A percentile compares a stretch with the other conserved stretches of the same genome.
These are phyloP conservation scores for Friedmanniomyces simplex DNA, from an alignment of 495 filamentous ascomycete genomes.

Conservation along the genomic window DNA sequence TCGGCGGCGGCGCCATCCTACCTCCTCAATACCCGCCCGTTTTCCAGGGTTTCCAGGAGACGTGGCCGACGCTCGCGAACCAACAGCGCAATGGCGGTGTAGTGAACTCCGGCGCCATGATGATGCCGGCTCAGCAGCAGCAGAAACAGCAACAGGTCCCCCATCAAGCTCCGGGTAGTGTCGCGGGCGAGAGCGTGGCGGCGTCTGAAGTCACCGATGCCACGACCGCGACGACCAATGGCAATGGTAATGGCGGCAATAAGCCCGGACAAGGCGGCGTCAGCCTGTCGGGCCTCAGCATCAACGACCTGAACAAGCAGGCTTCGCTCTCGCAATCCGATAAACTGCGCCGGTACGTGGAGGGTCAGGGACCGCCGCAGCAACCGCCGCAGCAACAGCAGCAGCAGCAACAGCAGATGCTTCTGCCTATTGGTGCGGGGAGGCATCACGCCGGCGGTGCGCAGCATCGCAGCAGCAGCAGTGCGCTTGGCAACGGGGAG, in stretches of 20 bases:
- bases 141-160: not conserved
- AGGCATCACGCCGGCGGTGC: constrained; percentile 21
- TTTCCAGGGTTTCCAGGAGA: constrained; percentile 86
- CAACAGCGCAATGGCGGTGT: constrained; percentile 40
- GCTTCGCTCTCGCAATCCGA: constrained; percentile 77
- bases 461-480: not conserved
- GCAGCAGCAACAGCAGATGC: too few species aligned
- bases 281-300: constrained; percentile 67
- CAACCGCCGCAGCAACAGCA: constrained; percentile 13
- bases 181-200: constrained; percentile 83
- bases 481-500: too few species aligned
- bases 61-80: constrained; percentile 75
- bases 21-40: constrained; percentile 79
- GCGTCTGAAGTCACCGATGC: constrained; percentile 79
- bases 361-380: constrained; percentile 46
- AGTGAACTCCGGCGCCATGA: not conserved
- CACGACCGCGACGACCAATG: constrained; percentile 37
- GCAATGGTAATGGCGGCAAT: constrained; percentile 56
- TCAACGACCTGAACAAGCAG: constrained; percentile 65
- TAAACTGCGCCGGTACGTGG: constrained; percentile 77
- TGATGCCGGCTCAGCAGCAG: not conserved
- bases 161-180: constrained; percentile 50
- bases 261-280: constrained; percentile 69
- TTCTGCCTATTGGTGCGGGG: constrained; percentile 32
- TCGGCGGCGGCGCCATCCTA: constrained; percentile 48